A percentile compares a stretch with the other conserved stretches of the same genome.
These are phyloP conservation scores for Helianthus tuberosus DNA, from an alignment of 129 eudicot species.

Conservation along the genomic window DNA sequence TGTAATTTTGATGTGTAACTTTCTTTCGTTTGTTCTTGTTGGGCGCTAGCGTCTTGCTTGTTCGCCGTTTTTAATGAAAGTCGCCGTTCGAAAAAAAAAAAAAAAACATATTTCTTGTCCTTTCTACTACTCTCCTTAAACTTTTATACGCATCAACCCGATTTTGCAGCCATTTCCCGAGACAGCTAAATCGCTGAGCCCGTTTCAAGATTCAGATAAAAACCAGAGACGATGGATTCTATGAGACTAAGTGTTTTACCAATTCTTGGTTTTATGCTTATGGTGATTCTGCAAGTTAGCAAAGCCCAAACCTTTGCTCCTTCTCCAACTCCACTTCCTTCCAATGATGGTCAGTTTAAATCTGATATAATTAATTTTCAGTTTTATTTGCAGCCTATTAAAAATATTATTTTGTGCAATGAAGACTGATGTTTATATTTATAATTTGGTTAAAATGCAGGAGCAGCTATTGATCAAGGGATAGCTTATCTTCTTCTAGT, in stretches of 20 bases:
- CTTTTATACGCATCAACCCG: background rate
- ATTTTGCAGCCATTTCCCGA: background rate
- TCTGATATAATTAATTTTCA: background rate
- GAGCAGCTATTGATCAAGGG: slow-evolving; percentile 69
- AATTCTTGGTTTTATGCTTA: slow-evolving; percentile 39
- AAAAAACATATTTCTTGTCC: no score
- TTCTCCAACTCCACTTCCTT: slow-evolving; percentile 49
- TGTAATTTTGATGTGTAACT: no score
- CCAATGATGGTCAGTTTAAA: slow-evolving; percentile 43
- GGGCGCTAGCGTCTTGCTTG: no score
- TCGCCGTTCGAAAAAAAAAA: no score
- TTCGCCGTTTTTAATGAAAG: no score
- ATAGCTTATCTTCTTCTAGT: slow-evolving; percentile 57
- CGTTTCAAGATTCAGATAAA: background rate
- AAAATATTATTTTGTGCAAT: slow-evolving; percentile 1
- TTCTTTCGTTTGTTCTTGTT: no score
- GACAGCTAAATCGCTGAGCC: background rate
- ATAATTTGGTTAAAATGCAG: slow-evolving; percentile 37
- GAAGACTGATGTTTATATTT: background rate
- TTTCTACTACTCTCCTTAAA: background rate
- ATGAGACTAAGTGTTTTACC: slow-evolving; percentile 31
- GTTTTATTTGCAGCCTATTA: background rate
- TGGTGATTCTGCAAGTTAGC: slow-evolving; percentile 34
- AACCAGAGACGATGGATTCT: slow-evolving; percentile 27
- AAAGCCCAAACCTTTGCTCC: slow-evolving; percentile 45